Conservation (phyloP, 2,329 filamentous ascomycete species). For the Colletotrichum eremochloae region DNA sequence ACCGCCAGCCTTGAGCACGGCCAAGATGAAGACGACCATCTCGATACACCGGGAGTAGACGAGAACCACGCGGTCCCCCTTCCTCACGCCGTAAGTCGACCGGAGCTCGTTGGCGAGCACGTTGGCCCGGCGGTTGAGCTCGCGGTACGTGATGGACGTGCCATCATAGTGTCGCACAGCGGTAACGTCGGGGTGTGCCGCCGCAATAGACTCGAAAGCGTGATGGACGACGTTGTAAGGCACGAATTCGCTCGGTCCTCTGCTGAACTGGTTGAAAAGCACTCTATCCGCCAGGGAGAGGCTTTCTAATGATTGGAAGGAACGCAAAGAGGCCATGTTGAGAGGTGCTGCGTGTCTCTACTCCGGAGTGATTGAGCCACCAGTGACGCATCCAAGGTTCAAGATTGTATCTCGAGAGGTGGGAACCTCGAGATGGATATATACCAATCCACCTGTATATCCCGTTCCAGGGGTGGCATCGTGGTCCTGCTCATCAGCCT, state of each 20-base stretch:
- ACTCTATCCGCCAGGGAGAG: constrained; percentile 39
- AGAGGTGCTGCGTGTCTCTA: constrained; percentile 8
- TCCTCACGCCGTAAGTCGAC: constrained; percentile 53
- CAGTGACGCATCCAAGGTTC: constrained; percentile 20
- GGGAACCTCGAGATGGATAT: constrained; percentile 35
- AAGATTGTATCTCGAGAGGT: not conserved
- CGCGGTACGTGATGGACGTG: constrained; percentile 58
- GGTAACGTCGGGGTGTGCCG: constrained; percentile 51
- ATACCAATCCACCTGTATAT: constrained; percentile 2
- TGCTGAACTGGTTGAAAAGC: constrained; percentile 42
- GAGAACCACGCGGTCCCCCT: constrained; percentile 64
- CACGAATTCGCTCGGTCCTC: constrained; percentile 24
- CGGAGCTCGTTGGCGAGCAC: constrained; percentile 56
- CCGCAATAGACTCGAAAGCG: constrained; percentile 46
- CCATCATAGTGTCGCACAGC: constrained; percentile 55
- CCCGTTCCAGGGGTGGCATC: constrained; percentile 9
- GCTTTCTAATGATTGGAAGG: constrained; percentile 41
- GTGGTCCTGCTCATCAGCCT: not conserved
- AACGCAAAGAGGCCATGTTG: constrained; percentile 31
- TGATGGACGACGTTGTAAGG: constrained; percentile 42
- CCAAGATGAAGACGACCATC: constrained; percentile 70
- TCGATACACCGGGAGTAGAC: constrained; percentile 68
- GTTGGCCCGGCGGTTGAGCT: constrained; percentile 59
- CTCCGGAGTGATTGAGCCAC: constrained; percentile 24
- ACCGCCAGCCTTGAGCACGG: constrained; percentile 67